phyloP scores from a whole-genome alignment of 495 filamentous ascomycete species.

The Tuber magnatum region DNA sequence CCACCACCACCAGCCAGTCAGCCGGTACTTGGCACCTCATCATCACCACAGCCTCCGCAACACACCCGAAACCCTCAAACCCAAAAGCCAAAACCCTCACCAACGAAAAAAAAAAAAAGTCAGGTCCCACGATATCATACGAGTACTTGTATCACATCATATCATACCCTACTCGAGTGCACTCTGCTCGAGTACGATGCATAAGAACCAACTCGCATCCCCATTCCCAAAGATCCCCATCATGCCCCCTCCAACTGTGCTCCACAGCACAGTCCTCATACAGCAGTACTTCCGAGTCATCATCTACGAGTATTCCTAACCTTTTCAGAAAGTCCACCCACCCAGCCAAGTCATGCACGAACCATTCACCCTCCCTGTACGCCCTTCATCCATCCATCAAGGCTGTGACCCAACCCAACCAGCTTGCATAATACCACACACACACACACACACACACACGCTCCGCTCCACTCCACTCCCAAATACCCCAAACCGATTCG shows the following conservation, averaged over 20 bases:
- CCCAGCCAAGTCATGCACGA: background rate
- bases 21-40: background rate
- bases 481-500: background rate
- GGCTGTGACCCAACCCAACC: background rate
- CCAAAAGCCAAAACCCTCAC: background rate
- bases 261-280: background rate
- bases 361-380: background rate
- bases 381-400: background rate
- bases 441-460: no score
- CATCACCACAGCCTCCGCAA: background rate
- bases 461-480: background rate
- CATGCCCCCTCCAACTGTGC: background rate
- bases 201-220: background rate
- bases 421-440: background rate
- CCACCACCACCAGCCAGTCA: background rate
- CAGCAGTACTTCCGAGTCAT: background rate
- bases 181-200: background rate
- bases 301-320: background rate
- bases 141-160: background rate
- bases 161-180: background rate
- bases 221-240: background rate
- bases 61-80: background rate
- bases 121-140: background rate
- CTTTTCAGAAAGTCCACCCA: constrained; percentile 2
- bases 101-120: background rate